Percentiles rank a stretch among this genome's conserved stretches.
Conservation (phyloP, 1,139 yeast genomes). For the Entelexis sorbosivorans region DNA sequence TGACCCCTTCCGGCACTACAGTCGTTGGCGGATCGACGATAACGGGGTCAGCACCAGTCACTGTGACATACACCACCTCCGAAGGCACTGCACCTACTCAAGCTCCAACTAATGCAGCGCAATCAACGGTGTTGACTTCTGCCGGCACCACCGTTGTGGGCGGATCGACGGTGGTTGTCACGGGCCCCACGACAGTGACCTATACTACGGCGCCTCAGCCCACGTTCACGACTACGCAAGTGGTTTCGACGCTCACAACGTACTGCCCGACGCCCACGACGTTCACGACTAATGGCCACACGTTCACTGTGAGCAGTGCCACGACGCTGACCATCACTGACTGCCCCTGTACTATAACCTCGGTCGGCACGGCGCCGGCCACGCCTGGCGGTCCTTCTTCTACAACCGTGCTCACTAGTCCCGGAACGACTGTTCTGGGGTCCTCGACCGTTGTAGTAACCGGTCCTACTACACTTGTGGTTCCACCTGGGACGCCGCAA, state of each 20-base stretch:
- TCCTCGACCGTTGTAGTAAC: background rate
- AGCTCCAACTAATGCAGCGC: background rate
- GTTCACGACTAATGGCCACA: conserved; percentile 12
- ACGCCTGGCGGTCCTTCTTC: background rate
- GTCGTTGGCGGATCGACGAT: background rate
- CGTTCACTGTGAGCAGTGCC: conserved; percentile 15
- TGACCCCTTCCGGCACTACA: background rate
- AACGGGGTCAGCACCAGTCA: background rate
- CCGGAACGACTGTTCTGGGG: background rate
- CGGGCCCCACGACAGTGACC: conserved; percentile 1
- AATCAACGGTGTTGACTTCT: background rate
- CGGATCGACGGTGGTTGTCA: background rate
- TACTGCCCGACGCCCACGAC: conserved; percentile 15
- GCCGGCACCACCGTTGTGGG: background rate
- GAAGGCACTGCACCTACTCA: background rate
- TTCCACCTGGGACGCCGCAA: background rate
- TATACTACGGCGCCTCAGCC: background rate
- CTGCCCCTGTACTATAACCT: conserved; percentile 19
- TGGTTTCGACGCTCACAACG: conserved; percentile 16
- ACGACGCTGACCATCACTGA: conserved; percentile 16
- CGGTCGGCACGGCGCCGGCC: background rate
- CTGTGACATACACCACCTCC: background rate
- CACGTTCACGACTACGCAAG: conserved; percentile 2
- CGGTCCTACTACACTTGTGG: background rate
- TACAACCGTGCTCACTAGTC: conserved; percentile 4